Percentiles rank a stretch among this genome's conserved stretches.
These are phyloP conservation scores for Neurospora sp. DNA, from an alignment of 2,329 filamentous ascomycete genomes.

Conservation along the genomic window DNA sequence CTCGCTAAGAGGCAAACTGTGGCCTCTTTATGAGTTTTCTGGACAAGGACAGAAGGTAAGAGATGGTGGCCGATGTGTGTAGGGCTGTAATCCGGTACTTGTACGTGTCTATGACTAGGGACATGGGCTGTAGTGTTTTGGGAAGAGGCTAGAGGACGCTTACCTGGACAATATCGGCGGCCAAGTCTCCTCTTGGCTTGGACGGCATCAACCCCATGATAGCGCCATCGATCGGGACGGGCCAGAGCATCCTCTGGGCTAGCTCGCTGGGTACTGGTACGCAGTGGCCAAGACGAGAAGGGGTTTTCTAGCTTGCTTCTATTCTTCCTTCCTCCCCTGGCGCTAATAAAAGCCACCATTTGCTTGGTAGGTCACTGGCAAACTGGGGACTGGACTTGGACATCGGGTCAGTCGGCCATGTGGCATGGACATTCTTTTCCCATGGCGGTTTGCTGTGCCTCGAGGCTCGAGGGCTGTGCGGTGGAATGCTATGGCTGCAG, in stretches of 20 bases:
- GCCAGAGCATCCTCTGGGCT: background rate
- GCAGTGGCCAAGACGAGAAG: background rate
- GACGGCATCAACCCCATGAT: background rate
- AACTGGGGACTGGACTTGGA: background rate
- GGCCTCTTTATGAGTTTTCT: background rate
- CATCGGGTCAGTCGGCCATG: background rate
- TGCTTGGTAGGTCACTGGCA: background rate
- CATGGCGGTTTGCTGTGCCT: background rate
- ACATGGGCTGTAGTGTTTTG: background rate
- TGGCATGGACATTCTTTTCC: background rate
- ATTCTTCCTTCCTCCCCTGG: background rate
- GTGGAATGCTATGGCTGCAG: constrained; percentile 3
- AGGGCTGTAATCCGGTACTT: background rate
- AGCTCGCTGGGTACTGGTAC: background rate
- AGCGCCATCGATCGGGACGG: background rate
- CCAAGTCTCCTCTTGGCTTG: background rate
- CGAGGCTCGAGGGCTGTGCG: background rate
- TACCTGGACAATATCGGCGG: background rate
- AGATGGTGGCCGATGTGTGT: background rate
- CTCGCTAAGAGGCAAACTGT: background rate
- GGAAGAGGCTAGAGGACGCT: background rate
- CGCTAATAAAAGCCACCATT: background rate
- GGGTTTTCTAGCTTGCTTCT: background rate
- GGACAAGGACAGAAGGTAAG: background rate
- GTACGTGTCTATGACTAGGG: background rate